Evolutionary conservation across 2,329 filamentous ascomycete species (phyloP).

Genomic region (Didymosphaeria variabile): DNA sequence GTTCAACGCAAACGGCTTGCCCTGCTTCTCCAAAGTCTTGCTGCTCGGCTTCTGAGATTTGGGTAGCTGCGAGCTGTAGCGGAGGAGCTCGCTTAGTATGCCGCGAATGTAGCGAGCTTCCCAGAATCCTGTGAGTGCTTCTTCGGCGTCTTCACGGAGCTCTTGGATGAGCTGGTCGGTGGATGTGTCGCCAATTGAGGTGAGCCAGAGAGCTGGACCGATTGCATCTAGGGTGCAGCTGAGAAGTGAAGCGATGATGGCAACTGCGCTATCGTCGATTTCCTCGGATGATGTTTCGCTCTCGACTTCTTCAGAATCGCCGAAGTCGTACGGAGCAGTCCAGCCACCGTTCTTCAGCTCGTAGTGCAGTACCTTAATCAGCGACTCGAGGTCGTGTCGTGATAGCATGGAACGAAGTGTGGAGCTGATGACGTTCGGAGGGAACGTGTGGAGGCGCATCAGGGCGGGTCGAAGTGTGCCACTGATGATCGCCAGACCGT

Average conservation of each 20-base stretch:
- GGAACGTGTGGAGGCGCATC: conserved; percentile 73
- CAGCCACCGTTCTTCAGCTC: conserved; percentile 79
- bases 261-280: conserved; percentile 73
- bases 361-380: conserved; percentile 76
- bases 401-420: conserved; percentile 71
- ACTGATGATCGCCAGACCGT: conserved; percentile 69
- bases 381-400: conserved; percentile 73
- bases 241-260: conserved; percentile 75
- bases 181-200: conserved; percentile 54
- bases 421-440: conserved; percentile 66
- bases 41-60: conserved; percentile 43
- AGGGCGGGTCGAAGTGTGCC: conserved; percentile 73
- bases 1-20: conserved; percentile 57
- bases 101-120: conserved; percentile 72
- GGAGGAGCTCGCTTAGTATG: conserved; percentile 71
- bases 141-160: conserved; percentile 74
- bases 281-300: conserved; percentile 54
- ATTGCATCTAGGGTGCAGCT: conserved; percentile 79
- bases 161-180: conserved; percentile 71
- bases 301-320: conserved; percentile 51
- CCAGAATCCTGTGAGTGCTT: conserved; percentile 75
- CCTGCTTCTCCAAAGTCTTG: conserved; percentile 51
- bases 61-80: conserved; percentile 56
- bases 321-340: conserved; percentile 76
- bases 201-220: conserved; percentile 76